Evolutionary conservation across 2,329 filamentous ascomycete genomes (phyloP), one percentile per base, ranked within the genome.

Genomic region (Aspergillus fischeri): DNA sequence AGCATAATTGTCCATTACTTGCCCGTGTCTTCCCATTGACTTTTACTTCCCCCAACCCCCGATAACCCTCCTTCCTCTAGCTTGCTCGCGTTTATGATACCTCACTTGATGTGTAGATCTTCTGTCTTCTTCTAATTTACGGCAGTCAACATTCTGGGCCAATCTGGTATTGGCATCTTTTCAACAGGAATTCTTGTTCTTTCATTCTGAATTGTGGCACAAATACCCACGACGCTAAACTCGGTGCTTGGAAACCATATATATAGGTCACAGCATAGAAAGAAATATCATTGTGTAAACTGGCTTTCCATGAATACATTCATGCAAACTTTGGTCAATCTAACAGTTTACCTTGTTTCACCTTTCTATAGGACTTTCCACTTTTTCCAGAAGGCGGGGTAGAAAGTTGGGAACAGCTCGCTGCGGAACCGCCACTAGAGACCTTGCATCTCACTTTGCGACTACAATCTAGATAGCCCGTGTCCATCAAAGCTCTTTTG

Each of bases 41-140:
- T 51, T 52, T 29, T n/a, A 32, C 6, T 51, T 53, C 9, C 28
- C 10, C 28, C 28, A 1, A 3, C 28, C 8, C 28, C 25, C 25
- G 6, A 24, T 3, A 2, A 28, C 1, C 28, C 28, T 10, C 28
- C 28, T 9, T 29, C 25, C 25, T 53, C 54, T 24, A n/a, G 55
- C 41, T 28, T 53, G 29, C 38, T 47, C 41, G 45, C 50, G n/a
- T 49, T 52, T 52, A 63, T 55, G 62, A 64, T 64, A 64, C 62
- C 62, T 64, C 47, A 56, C 41, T 29, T 24, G 42, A 49, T 57
- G 38, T 50, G 28, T 50, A 21, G 42, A 53, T 59, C 58, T 53
- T 57, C 42, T 45, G 41, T 45, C 53, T 58, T 47, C 11, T 60
- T 21, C 14, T 56, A 27, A 48, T 57, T 56, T 51, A 27, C 44